Evolutionary conservation across 2,329 filamentous ascomycete species (phyloP).

Genomic region (Penicillium sp.): DNA sequence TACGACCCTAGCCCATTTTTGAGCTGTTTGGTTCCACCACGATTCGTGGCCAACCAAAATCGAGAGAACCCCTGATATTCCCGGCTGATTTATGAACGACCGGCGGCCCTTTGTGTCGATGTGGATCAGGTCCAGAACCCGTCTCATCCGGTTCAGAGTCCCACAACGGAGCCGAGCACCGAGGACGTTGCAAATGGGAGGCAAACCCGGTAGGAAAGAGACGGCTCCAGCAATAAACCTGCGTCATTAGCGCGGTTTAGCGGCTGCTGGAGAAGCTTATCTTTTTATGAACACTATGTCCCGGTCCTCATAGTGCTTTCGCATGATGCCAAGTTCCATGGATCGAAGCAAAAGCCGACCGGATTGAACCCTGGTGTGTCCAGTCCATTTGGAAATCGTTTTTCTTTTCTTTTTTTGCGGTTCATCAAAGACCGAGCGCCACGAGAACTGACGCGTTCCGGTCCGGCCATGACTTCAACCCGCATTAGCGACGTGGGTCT

Average conservation of each 20-base stretch:
- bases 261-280: conserved; percentile 9
- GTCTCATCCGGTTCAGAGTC: neutral
- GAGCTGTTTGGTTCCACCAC: no score
- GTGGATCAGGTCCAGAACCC: neutral
- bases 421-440: neutral
- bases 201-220: neutral
- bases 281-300: neutral
- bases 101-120: neutral
- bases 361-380: neutral
- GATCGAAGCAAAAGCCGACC: neutral
- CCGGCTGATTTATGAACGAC: neutral
- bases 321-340: neutral
- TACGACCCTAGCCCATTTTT: no score
- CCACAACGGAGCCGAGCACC: neutral
- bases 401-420: neutral
- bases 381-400: neutral
- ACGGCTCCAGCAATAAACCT: neutral
- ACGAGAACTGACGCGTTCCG: conserved; percentile 10
- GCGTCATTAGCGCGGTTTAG: conserved; percentile 5
- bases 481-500: conserved; percentile 22
- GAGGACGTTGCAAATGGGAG: neutral
- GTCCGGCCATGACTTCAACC: conserved; percentile 17
- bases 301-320: neutral
- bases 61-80: no score
- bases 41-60: no score